Percentiles rank a stretch among this genome's conserved stretches.
Evolutionary conservation across 164 flowering plant genomes (phyloP).

Genomic region (Vitis riparia): DNA sequence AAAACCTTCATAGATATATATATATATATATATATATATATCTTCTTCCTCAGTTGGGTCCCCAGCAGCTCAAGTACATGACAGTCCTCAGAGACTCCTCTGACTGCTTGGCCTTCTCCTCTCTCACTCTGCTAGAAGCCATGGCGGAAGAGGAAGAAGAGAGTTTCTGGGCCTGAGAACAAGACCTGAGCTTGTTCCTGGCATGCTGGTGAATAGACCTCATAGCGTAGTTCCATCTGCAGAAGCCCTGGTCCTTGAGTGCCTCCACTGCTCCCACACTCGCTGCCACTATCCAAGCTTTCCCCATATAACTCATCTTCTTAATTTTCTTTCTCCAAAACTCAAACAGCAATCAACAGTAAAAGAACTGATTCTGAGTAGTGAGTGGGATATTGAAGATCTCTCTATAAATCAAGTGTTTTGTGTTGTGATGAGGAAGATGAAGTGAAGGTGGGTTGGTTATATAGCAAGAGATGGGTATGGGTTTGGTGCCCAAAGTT

Average conservation of each 20-base stretch:
- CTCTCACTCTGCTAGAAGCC: no score
- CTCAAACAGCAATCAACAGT: neutral
- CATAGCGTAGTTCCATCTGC: neutral
- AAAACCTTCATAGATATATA: no score
- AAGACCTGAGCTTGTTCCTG: no score
- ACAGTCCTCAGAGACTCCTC: no score
- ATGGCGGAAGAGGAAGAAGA: neutral
- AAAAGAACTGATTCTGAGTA: neutral
- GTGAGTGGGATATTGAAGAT: neutral
- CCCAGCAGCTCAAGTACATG: no score
- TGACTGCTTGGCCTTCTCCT: no score
- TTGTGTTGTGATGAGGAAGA: no score
- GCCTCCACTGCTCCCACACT: slow-evolving; percentile 12
- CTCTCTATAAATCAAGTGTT: no score
- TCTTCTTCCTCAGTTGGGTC: no score
- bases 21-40: no score
- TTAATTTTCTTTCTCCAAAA: neutral
- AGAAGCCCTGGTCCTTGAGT: slow-evolving; percentile 8
- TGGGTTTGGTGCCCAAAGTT: neutral
- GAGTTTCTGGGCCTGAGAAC: neutral
- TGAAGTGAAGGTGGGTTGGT: no score
- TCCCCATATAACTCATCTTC: neutral
- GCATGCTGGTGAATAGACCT: no score
- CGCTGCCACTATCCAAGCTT: slow-evolving; percentile 1
- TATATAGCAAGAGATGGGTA: neutral